Conservation (phyloP, 176 grass and related monocot species). For the Rhynchospora breviuscula region DNA sequence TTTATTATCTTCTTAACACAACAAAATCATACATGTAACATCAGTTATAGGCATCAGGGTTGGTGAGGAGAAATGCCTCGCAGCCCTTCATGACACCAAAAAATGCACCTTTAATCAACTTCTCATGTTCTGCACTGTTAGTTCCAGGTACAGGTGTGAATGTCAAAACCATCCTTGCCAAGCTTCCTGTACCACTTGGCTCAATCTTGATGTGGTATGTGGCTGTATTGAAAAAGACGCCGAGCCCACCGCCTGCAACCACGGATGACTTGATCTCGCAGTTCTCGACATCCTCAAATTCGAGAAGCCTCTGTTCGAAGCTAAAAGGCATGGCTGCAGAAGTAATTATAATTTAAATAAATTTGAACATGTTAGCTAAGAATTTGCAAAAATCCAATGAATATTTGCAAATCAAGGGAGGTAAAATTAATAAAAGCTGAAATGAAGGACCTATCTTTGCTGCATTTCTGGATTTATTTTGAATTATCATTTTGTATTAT, state of each 20-base stretch:
- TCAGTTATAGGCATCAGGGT: too few species aligned
- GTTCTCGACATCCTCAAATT: constrained; percentile 33
- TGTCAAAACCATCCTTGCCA: constrained; percentile 36
- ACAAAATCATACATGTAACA: too few species aligned
- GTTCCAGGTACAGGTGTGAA: constrained; percentile 45
- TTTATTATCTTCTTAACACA: too few species aligned
- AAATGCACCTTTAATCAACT: constrained; percentile 37
- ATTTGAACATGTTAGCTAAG: not conserved
- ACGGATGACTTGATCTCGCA: constrained; percentile 42
- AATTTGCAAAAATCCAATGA: too few species aligned
- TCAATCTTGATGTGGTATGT: constrained; percentile 49
- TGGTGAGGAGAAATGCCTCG: constrained; percentile 32
- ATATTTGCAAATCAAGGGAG: too few species aligned
- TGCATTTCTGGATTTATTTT: too few species aligned
- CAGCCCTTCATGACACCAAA: constrained; percentile 38
- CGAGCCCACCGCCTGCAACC: constrained; percentile 50
- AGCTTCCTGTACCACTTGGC: constrained; percentile 30
- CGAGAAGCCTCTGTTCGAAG: constrained; percentile 39
- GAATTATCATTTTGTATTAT: too few species aligned
- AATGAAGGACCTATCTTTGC: too few species aligned
- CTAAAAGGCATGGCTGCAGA: constrained; percentile 41
- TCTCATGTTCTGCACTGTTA: constrained; percentile 27
- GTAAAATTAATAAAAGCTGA: too few species aligned
- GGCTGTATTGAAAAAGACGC: constrained; percentile 26
- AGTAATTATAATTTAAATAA: not conserved